Base-by-base conservation (phyloP, 495 filamentous ascomycete species). In the Sabuloglossum arenarium region DNA sequence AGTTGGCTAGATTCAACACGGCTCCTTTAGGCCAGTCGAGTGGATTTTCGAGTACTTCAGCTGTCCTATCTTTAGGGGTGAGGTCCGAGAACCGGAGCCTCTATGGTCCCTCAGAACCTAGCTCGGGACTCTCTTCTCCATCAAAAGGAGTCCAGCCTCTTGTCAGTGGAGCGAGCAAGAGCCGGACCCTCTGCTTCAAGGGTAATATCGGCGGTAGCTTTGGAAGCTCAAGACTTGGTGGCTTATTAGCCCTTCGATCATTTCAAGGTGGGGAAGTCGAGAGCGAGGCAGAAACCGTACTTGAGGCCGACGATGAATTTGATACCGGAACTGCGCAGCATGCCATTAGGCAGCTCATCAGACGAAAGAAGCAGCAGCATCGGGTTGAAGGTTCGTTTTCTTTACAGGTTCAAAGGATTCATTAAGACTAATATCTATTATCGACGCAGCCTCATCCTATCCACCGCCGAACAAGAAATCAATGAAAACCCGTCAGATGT, bases 281-380 rank as follows among this genome's bases (percentile, higher is more conserved):
- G 31, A 79, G 77, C 61, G 77, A 81, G 30, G 74, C 74, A 1
- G 77, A 78, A 59, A 79, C 77, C 24, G 67, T 80, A 10, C 67
- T 77, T 37, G 71, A 75, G 50, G 28, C 25, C 1, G 47, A 51
- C 25, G 47, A 51, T 28, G 64, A 71, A 10, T 62, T 66, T 24
- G 69, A 70, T 46, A 60, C 68, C 56, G 37, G 47, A 12, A 51
- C 47, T 19, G 47, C 47, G 16, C 47, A 51, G 47, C 47, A 51
- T 51, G 47, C 47, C 25, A 51, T 51, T n/a, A 28, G 16, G 47
- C 47, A 51, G 28, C 47, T 51, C 47, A 27, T 51, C 16, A 51
- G 21, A 51, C 23, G 16, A 29, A 51, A 51, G 47, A 3, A 51
- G 16, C 47, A 51, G 47, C 6, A 29, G 28, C 24, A n/a, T n/a